Base-by-base conservation (phyloP, 2,329 filamentous ascomycete species). In the Talaromyces verruculosus region DNA sequence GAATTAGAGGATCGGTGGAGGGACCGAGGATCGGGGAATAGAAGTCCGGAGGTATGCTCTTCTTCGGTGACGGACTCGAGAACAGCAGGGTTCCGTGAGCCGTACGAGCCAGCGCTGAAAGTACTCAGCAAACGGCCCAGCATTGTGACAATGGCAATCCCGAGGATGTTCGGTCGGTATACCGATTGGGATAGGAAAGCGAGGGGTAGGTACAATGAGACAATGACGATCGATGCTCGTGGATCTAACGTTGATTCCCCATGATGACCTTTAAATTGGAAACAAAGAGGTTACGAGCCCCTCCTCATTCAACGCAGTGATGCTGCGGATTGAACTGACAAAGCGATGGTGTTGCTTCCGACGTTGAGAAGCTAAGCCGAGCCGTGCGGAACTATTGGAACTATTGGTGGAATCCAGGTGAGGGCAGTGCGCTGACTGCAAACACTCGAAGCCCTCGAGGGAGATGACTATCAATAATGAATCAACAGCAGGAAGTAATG, bases 61-160 rank as follows among this genome's bases (percentile, higher is more conserved):
- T 83, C 81, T 67, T 83, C 81, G 1, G 80, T 82, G 28, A 81
- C 79, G 28, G 81, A 83, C 69, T 83, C 81, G 22, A 81, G 76
- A 35, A 77, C 76, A 28, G 75, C 72, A 17, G 75, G 68, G 66
- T 75, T 78, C 65, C 78, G 76, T 51, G 75, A 71, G 47, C 75
- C 74, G 66, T 80, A 79, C 6, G 73, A 69, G n/a, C 78, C 72
- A 19, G 79, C 76, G 69, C 78, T 81, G 63, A 82, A 71, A 22
- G 79, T 80, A 69, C 77, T 80, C 49, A 82, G 72, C 35, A 82
- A 74, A 67, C 79, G 76, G 64, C 79, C 79, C 65, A 81, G 70
- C 79, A 81, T 81, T 62, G 64, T 78, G 74, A 70, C n/a, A 57
- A 57, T 53, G 41, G 28, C 58, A 35, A 53, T 47, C 47, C 39